Evolutionary conservation across 192 early-diverging fungal species (phyloP).

Genomic region (Diversispora epigaea): DNA sequence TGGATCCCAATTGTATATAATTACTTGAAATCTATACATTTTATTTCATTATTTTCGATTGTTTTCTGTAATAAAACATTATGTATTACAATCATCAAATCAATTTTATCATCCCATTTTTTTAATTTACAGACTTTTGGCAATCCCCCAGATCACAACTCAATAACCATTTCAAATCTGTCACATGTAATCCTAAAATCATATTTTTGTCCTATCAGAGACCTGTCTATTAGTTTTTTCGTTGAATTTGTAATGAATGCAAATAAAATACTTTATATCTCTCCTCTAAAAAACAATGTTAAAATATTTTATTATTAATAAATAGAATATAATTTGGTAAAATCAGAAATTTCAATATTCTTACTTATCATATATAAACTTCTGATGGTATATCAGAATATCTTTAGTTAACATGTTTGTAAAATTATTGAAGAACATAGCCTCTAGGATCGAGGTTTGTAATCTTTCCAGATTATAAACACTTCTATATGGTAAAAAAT

Average conservation of each 20-base stretch:
- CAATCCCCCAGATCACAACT: conserved; percentile 24
- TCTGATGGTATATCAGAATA: conserved; percentile 20
- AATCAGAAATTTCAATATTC: conserved; percentile 5
- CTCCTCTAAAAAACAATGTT: conserved; percentile 18
- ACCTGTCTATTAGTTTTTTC: conserved; percentile 25
- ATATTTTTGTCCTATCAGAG: conserved; percentile 22
- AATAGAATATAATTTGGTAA: conserved; percentile 11
- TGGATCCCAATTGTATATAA: conserved; percentile 22
- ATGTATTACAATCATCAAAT: conserved; percentile 20
- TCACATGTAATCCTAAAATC: conserved; percentile 26
- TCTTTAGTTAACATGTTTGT: conserved; percentile 21
- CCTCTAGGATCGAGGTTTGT: conserved; percentile 4
- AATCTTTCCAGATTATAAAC: conserved; percentile 20
- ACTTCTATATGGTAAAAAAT: conserved; percentile 12
- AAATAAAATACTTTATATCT: conserved; percentile 21
- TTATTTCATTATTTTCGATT: conserved; percentile 15
- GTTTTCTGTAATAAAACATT: conserved; percentile 22
- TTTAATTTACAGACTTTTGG: conserved; percentile 21
- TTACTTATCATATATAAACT: conserved; percentile 26
- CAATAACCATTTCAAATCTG: conserved; percentile 20
- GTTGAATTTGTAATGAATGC: conserved; percentile 14
- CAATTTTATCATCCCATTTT: conserved; percentile 25
- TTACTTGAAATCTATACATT: conserved; percentile 15
- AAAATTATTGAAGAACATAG: conserved; percentile 20
- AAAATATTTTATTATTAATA: conserved; percentile 25